These are phyloP conservation scores for Ophiostoma ulmi DNA, from an alignment of 2,329 filamentous ascomycete genomes.

Conservation along the genomic window DNA sequence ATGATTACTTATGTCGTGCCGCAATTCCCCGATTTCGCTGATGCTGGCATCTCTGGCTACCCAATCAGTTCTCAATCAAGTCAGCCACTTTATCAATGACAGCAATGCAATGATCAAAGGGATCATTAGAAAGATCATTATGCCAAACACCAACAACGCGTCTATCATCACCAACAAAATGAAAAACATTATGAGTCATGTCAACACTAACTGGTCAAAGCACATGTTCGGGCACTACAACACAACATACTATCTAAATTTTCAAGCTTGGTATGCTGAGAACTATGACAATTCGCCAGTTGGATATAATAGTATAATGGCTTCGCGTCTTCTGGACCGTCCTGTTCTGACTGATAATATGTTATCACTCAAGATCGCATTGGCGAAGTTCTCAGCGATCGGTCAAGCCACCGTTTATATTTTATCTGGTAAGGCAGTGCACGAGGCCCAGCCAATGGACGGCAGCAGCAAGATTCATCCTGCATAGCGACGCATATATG, in stretches of 20 bases:
- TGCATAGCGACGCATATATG: not conserved
- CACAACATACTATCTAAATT: not conserved
- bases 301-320: not conserved
- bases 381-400: not conserved
- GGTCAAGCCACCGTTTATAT: conserved; percentile 1
- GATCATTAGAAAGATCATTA: not conserved
- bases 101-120: not conserved
- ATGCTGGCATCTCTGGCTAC: not conserved
- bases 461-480: not conserved
- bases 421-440: not conserved
- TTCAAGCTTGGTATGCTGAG: not conserved
- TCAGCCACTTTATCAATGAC: not conserved
- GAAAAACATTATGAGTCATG: not conserved
- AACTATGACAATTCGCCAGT: not conserved
- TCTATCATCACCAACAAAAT: not conserved
- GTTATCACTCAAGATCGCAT: not conserved
- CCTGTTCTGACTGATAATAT: not conserved
- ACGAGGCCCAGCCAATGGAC: not conserved
- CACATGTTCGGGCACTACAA: not conserved
- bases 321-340: not conserved
- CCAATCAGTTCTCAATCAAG: not conserved
- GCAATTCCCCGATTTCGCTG: not conserved
- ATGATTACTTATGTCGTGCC: not conserved
- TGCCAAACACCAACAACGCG: not conserved
- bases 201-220: not conserved